phyloP scores from a whole-genome alignment of 108 stramenopile genomes.

The Fragilariopsis cylindrus region DNA sequence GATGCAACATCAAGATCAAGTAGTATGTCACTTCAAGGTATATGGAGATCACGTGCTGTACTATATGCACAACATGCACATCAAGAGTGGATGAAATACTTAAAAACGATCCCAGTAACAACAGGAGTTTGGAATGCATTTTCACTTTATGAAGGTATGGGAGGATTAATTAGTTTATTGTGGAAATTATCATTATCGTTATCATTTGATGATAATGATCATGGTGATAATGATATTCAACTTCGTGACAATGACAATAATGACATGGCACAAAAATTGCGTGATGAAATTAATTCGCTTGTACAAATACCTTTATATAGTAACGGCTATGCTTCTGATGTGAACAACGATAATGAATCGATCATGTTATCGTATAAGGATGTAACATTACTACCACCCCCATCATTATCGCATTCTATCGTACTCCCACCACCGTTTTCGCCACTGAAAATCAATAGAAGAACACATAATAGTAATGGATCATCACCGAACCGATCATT shows the following conservation, averaged over 20 bases:
- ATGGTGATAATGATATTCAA: no score
- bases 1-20: not conserved
- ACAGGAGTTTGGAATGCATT: constrained; percentile 27
- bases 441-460: not conserved
- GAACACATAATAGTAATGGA: not conserved
- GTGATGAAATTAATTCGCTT: not conserved
- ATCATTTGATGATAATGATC: no score
- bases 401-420: not conserved
- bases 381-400: not conserved
- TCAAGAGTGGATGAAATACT: constrained; percentile 10
- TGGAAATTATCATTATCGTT: constrained; percentile 14
- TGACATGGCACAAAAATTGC: not conserved
- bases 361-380: not conserved
- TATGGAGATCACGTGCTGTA: constrained; percentile 10
- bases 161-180: constrained; percentile 40
- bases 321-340: not conserved
- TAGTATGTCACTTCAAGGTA: not conserved
- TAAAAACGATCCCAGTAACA: not conserved
- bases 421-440: not conserved
- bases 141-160: constrained; percentile 53
- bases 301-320: constrained; percentile 6
- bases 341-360: not conserved
- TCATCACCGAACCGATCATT: not conserved
- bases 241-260: no score
- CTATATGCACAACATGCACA: constrained; percentile 9